Evolutionary conservation across 2,329 filamentous ascomycete species (phyloP).

Genomic region (Aschersonia sp.): DNA sequence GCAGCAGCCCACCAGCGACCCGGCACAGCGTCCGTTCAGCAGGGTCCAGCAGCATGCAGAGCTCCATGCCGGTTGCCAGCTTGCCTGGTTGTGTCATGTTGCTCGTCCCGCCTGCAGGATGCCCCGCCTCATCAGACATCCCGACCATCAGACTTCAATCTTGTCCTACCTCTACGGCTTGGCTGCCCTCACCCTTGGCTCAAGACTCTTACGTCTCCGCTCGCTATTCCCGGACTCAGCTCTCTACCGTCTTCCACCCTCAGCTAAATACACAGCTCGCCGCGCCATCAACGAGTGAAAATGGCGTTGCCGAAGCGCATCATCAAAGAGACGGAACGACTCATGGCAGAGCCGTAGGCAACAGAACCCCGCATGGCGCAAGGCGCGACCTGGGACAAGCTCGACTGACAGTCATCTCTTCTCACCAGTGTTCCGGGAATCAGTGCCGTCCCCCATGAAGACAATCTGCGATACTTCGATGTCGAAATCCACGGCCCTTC

Average conservation of each 20-base stretch:
- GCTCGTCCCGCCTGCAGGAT: background rate
- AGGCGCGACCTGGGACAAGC: background rate
- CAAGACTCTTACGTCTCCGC: background rate
- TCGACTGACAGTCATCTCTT: slow-evolving; percentile 3
- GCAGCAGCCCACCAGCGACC: no score
- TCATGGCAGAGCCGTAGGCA: slow-evolving; percentile 87
- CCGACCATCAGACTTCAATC: background rate
- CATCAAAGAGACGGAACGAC: slow-evolving; percentile 93
- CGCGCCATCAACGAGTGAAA: slow-evolving; percentile 1
- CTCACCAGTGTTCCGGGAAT: slow-evolving; percentile 73
- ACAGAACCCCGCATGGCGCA: slow-evolving; percentile 1
- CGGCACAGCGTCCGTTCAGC: no score
- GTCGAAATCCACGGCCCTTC: slow-evolving; percentile 88
- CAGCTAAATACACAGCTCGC: background rate
- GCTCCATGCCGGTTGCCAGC: no score
- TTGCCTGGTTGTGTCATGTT: no score
- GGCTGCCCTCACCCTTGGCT: background rate
- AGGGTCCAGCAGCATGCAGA: no score
- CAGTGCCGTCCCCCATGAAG: slow-evolving; percentile 87
- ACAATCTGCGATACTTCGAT: slow-evolving; percentile 96
- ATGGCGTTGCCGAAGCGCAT: slow-evolving; percentile 91
- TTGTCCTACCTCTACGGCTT: background rate
- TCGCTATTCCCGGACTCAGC: background rate
- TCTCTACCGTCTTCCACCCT: background rate
- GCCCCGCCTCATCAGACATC: background rate